These are phyloP conservation scores for Camellia lanceoleosa DNA, from an alignment of 148 eudicot genomes.

Conservation along the genomic window DNA sequence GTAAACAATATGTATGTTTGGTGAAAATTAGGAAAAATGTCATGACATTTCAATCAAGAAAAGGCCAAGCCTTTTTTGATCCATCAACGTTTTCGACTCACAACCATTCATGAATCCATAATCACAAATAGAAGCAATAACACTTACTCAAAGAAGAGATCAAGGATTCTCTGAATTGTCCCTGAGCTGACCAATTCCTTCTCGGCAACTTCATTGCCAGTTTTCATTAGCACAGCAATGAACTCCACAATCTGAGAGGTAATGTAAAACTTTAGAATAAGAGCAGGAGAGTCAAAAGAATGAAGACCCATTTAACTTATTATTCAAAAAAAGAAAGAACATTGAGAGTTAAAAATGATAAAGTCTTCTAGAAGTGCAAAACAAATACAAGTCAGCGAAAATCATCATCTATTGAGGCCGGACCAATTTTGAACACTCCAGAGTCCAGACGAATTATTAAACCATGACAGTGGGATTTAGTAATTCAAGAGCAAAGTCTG, in stretches of 20 bases:
- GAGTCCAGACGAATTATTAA: background rate
- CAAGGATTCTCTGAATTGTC: constrained; percentile 62
- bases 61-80: background rate
- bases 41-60: background rate
- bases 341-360: background rate
- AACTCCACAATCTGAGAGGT: constrained; percentile 80
- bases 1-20: background rate
- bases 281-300: too few species aligned
- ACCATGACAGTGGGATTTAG: background rate
- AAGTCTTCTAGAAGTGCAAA: background rate
- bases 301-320: too few species aligned
- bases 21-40: background rate
- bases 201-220: constrained; percentile 81
- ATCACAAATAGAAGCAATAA: constrained; percentile 1
- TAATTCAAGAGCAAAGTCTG: background rate
- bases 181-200: constrained; percentile 83
- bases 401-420: background rate
- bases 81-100: background rate
- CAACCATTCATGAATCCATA: background rate
- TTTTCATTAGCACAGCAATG: constrained; percentile 80
- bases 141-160: constrained; percentile 92
- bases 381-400: background rate
- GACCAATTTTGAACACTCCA: background rate
- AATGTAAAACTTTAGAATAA: background rate
- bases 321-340: too few species aligned